Evolutionary conservation across 1,284 basidiomycete species (phyloP).

Genomic region (Fomitopsis schrenkii): DNA sequence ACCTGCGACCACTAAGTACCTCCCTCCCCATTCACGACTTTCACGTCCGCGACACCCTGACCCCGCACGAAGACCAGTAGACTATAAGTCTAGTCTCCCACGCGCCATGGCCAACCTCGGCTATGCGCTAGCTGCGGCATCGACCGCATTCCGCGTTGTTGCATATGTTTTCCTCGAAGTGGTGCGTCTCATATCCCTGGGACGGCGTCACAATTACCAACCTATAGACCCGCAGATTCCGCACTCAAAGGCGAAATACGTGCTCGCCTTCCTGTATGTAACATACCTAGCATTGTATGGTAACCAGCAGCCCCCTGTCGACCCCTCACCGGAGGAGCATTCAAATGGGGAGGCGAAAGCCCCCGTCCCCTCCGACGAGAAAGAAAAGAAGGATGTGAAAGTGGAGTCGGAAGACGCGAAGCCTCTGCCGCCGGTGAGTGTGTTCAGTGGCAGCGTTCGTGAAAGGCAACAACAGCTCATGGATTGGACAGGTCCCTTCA

Average conservation of each 20-base stretch:
- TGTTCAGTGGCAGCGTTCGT: slow-evolving; percentile 1
- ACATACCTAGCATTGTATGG: slow-evolving; percentile 3
- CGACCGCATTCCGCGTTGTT: slow-evolving; percentile 20
- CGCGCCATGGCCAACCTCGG: slow-evolving; percentile 12
- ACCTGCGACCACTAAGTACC: neutral
- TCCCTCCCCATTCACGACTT: neutral
- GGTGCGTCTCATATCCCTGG: slow-evolving; percentile 9
- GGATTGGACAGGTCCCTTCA: neutral
- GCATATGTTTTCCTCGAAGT: slow-evolving; percentile 23
- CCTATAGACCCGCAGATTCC: slow-evolving; percentile 2
- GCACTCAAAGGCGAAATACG: neutral
- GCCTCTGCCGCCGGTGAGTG: neutral
- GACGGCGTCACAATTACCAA: neutral
- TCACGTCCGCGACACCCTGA: neutral
- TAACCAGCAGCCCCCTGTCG: neutral
- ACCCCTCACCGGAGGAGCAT: neutral
- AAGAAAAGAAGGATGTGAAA: neutral
- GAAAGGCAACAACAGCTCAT: neutral
- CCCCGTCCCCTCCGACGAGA: neutral
- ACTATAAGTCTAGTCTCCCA: neutral
- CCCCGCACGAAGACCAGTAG: neutral
- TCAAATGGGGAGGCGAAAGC: neutral
- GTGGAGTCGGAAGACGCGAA: neutral
- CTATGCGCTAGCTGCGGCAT: slow-evolving; percentile 16
- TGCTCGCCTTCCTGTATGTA: slow-evolving; percentile 5